These are phyloP conservation scores for Atalantia buxifolia DNA, from an alignment of 345 rosid species.

Conservation along the genomic window DNA sequence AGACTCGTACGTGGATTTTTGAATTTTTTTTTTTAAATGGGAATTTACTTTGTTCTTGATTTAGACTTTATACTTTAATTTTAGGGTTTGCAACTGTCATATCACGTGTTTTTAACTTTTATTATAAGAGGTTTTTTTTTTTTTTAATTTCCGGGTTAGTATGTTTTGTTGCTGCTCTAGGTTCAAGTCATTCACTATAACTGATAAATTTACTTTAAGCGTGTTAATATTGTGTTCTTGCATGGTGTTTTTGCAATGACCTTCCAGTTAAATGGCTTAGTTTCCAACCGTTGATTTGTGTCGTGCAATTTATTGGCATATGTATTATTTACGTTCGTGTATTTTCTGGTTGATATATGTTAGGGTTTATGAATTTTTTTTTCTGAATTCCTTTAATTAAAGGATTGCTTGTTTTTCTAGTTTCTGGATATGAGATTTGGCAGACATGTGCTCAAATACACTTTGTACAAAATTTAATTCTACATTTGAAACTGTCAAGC, in stretches of 20 bases:
- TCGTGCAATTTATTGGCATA: not conserved
- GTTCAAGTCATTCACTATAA: not conserved
- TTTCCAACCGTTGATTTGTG: not conserved
- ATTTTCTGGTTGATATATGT: not conserved
- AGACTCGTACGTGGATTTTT: not conserved
- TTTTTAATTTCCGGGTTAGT: not conserved
- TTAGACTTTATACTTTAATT: not conserved
- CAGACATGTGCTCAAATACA: not conserved
- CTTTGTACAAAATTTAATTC: not conserved
- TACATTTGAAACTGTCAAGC: not conserved
- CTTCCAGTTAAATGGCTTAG: not conserved
- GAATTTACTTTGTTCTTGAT: not conserved
- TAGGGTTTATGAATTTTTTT: not conserved
- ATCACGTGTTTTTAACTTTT: not conserved
- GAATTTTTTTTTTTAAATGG: not conserved
- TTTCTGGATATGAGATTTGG: too few relatives aligned
- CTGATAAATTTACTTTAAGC: not conserved
- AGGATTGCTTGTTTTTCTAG: too few relatives aligned
- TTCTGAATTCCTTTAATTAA: not conserved
- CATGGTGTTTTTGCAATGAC: not conserved
- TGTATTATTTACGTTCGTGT: not conserved
- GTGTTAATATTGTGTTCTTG: not conserved
- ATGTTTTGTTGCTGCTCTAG: not conserved
- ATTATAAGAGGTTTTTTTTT: not conserved
- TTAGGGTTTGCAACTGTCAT: not conserved